These are phyloP conservation scores for Mycogone perniciosa DNA, from an alignment of 2,329 filamentous ascomycete genomes.

Conservation along the genomic window DNA sequence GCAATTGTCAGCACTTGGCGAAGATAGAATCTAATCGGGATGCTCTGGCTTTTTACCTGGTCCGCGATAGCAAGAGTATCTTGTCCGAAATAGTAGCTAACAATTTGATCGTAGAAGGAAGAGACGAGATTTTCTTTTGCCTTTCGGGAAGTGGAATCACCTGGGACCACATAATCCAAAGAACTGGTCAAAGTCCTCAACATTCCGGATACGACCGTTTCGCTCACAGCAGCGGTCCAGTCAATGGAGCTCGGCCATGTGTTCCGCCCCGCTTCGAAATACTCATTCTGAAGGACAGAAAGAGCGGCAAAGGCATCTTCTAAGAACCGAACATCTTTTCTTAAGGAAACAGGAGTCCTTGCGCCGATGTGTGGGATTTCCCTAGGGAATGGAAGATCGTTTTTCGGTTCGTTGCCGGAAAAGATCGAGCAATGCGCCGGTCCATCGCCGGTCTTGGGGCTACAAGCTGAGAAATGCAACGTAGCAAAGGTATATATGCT, in stretches of 20 bases:
- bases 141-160: conserved; percentile 34
- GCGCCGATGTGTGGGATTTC: background rate
- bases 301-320: conserved; percentile 57
- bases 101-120: conserved; percentile 69
- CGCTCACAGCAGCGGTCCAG: conserved; percentile 84
- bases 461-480: background rate
- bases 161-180: conserved; percentile 33
- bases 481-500: too few species aligned
- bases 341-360: background rate
- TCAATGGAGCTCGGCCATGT: conserved; percentile 85
- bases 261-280: conserved; percentile 70
- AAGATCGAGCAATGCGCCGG: background rate
- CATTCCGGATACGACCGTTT: conserved; percentile 70
- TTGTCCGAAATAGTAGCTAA: conserved; percentile 81
- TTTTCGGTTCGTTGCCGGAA: background rate
- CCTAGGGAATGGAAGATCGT: background rate
- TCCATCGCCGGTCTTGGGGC: background rate
- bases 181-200: conserved; percentile 64
- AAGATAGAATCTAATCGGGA: background rate
- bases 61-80: conserved; percentile 67
- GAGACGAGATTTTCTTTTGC: conserved; percentile 73
- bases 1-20: background rate
- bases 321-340: conserved; percentile 25
- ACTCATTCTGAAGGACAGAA: conserved; percentile 67
- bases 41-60: conserved; percentile 28